These are phyloP conservation scores for Boeremia lycopersici DNA, from an alignment of 2,329 filamentous ascomycete genomes.

Conservation along the genomic window DNA sequence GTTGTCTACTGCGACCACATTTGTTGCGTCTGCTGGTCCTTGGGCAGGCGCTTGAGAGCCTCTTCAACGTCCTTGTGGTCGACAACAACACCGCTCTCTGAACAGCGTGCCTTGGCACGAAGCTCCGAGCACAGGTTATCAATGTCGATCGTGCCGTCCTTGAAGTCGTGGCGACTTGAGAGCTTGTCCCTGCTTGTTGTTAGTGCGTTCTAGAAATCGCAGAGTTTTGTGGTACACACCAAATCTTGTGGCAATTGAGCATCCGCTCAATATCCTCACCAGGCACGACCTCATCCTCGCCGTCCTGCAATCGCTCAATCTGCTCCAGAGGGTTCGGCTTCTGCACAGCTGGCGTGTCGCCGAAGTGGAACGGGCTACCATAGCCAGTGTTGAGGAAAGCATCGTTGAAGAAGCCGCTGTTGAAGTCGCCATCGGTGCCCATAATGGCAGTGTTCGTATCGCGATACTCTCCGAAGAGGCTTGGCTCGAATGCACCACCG, in stretches of 20 bases:
- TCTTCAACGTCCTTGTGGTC: constrained; percentile 86
- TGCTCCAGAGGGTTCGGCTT: constrained; percentile 73
- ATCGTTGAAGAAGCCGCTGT: constrained; percentile 73
- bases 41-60: constrained; percentile 54
- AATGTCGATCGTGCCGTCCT: constrained; percentile 89
- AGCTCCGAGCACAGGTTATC: constrained; percentile 92
- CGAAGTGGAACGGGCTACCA: constrained; percentile 77
- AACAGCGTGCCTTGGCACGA: constrained; percentile 94
- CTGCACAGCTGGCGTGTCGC: constrained; percentile 51
- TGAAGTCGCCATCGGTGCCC: constrained; percentile 65
- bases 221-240: constrained; percentile 64
- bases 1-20: neutral
- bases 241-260: constrained; percentile 88
- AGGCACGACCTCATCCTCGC: constrained; percentile 69
- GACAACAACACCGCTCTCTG: constrained; percentile 86
- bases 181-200: constrained; percentile 78
- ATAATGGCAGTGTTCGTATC: constrained; percentile 86
- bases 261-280: constrained; percentile 66
- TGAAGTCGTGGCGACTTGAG: constrained; percentile 84
- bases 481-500: constrained; percentile 85
- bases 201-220: constrained; percentile 6
- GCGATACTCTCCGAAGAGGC: constrained; percentile 89
- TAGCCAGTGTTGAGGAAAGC: constrained; percentile 80
- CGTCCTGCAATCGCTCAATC: constrained; percentile 76
- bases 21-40: constrained; percentile 25